Evolutionary conservation across 139 green algal genomes (phyloP).

Genomic region (Coccomyxa sp.): DNA sequence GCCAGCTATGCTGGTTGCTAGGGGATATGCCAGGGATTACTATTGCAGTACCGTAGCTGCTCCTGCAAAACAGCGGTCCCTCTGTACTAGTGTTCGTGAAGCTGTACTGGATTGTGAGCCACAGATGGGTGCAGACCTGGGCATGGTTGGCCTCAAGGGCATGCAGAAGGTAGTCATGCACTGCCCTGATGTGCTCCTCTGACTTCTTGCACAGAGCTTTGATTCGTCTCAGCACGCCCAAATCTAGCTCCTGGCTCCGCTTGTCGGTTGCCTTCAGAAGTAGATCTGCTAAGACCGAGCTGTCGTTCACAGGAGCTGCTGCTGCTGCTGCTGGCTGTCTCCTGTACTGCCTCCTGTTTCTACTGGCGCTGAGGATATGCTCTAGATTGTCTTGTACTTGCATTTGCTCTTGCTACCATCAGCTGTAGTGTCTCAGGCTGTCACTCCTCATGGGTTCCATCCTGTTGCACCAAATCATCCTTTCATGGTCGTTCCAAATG

Average conservation of each 20-base stretch:
- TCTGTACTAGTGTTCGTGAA: not conserved
- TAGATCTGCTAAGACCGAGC: not conserved
- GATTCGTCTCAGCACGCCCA: slow-evolving; percentile 4
- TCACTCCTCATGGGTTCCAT: not conserved
- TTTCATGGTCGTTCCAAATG: no score
- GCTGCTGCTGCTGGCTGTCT: not conserved
- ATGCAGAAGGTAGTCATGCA: slow-evolving; percentile 21
- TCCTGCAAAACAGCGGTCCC: not conserved
- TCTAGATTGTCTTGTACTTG: not conserved
- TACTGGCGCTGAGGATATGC: not conserved
- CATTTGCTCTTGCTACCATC: not conserved
- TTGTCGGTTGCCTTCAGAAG: slow-evolving; percentile 12
- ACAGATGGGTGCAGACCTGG: slow-evolving; percentile 8
- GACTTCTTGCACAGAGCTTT: slow-evolving; percentile 20
- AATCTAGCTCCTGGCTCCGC: slow-evolving; percentile 6
- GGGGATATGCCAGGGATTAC: not conserved
- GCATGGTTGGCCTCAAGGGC: slow-evolving; percentile 21
- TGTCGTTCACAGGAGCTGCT: not conserved
- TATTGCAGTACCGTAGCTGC: no score
- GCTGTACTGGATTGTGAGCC: no score
- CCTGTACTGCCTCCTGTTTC: not conserved
- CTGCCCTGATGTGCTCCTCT: slow-evolving; percentile 14
- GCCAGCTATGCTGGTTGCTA: not conserved
- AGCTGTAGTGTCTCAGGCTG: not conserved
- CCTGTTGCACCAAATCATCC: no score